Base-by-base conservation (phyloP, 306 rosid genomes). In the Quercus wislizeni region DNA sequence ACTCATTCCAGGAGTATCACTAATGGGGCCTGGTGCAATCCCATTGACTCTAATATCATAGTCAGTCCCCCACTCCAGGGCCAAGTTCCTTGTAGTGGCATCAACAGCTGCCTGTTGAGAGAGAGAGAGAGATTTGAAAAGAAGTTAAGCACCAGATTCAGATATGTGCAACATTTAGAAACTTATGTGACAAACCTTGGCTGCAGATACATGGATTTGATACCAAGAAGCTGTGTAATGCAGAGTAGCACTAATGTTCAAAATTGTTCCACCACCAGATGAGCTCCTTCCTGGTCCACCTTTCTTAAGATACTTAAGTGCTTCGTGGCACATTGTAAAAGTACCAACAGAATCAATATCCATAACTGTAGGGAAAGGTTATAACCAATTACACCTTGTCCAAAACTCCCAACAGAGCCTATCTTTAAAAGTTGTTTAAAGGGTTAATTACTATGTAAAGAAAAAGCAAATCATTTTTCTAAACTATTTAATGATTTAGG, bases 321-420 rank as follows among this genome's bases (percentile, higher is more conserved):
- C 97, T 86, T 90, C 95, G 58, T 81, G 83, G 84, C 99, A 91
- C 99, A 95, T 95, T 74, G 97, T 94, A 87, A 91, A 94, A 15
- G 99, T 94, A 19, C 97, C 99, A 86, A 94, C 99, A 73, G 99
- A 81, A 84, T 95, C 99, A 73, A 95, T 95, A 84, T 95, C 99
- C 88, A 95, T 13, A 80, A 95, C 99, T 95, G 93, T 76, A 88
- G 41, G 58, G 27, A 55, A 81, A 3, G 12, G 56, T 77, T 27
- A 77, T 74, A 86, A 61, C 41, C 58, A 46, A 85, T 83, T 73
- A 76, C 19, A 49, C 30, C 17, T 73, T 27, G 35, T 18, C 78
- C 74, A 67, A 67, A 19, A 2, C 5, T 49, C 49, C 1, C 52
- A 67, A 67, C 3, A 33, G 25, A 67, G 69, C 41, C 30, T 25